Base-by-base conservation (phyloP, 2,329 filamentous ascomycete species). In the Laburnicola sp. region DNA sequence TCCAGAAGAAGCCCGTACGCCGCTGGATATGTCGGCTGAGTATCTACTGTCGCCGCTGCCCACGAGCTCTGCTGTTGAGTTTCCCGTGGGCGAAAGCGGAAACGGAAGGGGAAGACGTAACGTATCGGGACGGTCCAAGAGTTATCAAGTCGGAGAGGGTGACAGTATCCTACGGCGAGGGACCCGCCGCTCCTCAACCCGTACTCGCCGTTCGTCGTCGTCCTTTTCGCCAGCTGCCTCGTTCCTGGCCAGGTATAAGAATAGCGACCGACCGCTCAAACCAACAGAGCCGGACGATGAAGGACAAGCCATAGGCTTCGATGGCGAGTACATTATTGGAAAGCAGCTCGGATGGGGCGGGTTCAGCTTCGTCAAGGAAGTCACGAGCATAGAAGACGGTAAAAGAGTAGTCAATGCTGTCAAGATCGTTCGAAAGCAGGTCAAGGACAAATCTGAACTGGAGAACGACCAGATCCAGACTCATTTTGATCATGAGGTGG, bases 401-500 rank as follows among this genome's bases (percentile, higher is more conserved):
- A 73, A 77, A 43, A 79, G 80, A 34, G 74, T 79, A 36, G 77
- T 80, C n/a, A 79, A 80, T 46, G 85, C 85, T 2, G 85, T 88
- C 55, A 88, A 88, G 66, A 86, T 88, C 58, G 84, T 88, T 16
- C 83, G 80, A 55, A 86, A 85, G 63, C 75, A 80, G 43, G 75
- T 85, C 22, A 67, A 72, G 8, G 78, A 80, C 47, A 80, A 79
- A 56, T 77, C 75, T 26, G 84, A 87, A 54, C 70, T 74, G 16
- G 83, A 86, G 58, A 87, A 87, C 56, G 85, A 88, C 35, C 79
- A 81, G 55, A 78, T 84, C 9, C 85, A 87, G 64, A 82, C 83
- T 8, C 82, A 86, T 57, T 85, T 88, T 53, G 85, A 87, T 61
- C 85, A 87, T 54, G 85, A 88, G 73, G 82, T 87, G 39, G 79